Percentiles rank a stretch among this genome's conserved stretches.
Evolutionary conservation across 176 grass and related monocot genomes (phyloP).

Genomic region (Metroxylon sagu): DNA sequence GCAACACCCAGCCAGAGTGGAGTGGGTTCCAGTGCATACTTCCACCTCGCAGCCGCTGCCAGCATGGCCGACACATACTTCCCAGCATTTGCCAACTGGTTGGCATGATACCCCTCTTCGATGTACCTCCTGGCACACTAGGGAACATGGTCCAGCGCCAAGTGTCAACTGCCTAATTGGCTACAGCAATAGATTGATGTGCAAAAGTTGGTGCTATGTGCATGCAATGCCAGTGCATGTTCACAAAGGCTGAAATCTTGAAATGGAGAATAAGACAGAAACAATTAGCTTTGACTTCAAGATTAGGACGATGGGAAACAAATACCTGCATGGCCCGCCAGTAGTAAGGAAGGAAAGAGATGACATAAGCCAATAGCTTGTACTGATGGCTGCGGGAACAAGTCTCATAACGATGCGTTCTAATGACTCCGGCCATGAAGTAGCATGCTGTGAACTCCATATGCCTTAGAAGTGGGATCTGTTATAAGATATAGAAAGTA

Average conservation of each 20-base stretch:
- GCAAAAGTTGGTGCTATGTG: no score
- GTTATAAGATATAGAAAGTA: background rate
- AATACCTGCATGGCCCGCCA: conserved; percentile 99
- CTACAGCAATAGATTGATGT: no score
- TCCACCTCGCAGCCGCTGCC: conserved; percentile 26
- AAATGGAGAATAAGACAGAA: no score
- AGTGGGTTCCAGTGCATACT: conserved; percentile 14
- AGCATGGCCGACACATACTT: conserved; percentile 41
- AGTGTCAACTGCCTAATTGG: no score
- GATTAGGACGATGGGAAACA: no score
- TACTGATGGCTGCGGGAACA: conserved; percentile 56
- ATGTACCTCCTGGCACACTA: conserved; percentile 36
- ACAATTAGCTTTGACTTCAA: no score
- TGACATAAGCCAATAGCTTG: conserved; percentile 64
- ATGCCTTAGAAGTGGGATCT: conserved; percentile 81
- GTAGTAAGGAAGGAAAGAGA: conserved; percentile 91
- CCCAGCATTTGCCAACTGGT: conserved; percentile 33
- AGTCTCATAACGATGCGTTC: conserved; percentile 37
- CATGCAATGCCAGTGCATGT: no score
- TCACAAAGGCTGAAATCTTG: no score
- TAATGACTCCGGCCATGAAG: conserved; percentile 71
- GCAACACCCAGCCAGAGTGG: conserved; percentile 11
- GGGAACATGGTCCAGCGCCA: background rate
- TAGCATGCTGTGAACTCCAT: conserved; percentile 80
- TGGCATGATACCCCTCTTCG: conserved; percentile 23